Percentiles rank a stretch among this genome's conserved stretches.
These are phyloP conservation scores for Trichosporon faecale DNA, from an alignment of 1,284 basidiomycete species.

Conservation along the genomic window DNA sequence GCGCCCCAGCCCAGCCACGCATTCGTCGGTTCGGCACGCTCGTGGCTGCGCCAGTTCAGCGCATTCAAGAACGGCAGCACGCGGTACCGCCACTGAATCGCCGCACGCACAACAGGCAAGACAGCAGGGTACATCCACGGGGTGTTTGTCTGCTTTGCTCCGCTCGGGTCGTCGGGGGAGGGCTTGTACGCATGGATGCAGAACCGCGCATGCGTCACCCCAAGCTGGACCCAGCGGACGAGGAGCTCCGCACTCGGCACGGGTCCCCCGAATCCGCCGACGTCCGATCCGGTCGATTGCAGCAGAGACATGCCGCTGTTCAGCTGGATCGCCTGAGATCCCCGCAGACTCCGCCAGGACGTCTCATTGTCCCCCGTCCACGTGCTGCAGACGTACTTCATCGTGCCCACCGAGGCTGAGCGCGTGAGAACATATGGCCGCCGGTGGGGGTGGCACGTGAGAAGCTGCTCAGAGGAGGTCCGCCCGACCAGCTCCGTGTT, in stretches of 20 bases:
- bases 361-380: conserved; percentile 54
- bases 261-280: conserved; percentile 54
- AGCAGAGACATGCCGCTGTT: conserved; percentile 51
- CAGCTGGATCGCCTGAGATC: conserved; percentile 46
- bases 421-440: conserved; percentile 53
- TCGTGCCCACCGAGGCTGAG: conserved; percentile 53
- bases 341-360: conserved; percentile 53
- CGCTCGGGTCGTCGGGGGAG: conserved; percentile 45
- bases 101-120: conserved; percentile 46
- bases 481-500: conserved; percentile 53
- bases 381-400: conserved; percentile 52
- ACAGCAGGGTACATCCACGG: conserved; percentile 56
- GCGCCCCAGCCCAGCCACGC: conserved; percentile 51
- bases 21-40: conserved; percentile 49
- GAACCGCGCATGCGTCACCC: conserved; percentile 49
- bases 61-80: conserved; percentile 49
- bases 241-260: conserved; percentile 52
- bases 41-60: conserved; percentile 53
- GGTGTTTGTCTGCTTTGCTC: conserved; percentile 49
- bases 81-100: conserved; percentile 54
- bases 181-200: conserved; percentile 55
- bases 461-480: conserved; percentile 46
- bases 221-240: conserved; percentile 53
- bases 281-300: conserved; percentile 46
- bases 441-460: conserved; percentile 38